Evolutionary conservation across 352 stramenopile species (phyloP).

Genomic region (Pythium phragmiticola): DNA sequence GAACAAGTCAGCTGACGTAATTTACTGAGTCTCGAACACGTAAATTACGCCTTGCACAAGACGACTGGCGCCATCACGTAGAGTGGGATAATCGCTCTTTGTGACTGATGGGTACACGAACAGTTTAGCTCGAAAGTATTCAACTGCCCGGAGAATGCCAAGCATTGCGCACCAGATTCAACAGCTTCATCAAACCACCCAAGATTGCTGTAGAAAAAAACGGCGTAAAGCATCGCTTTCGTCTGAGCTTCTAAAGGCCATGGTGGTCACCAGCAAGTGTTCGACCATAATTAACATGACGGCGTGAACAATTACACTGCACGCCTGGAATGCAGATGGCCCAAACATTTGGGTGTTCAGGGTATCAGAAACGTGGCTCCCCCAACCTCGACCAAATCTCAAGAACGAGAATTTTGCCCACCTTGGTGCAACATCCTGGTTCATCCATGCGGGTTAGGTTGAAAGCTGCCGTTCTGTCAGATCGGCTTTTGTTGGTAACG

Average conservation of each 20-base stretch:
- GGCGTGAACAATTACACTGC: background rate
- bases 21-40: background rate
- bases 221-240: no score
- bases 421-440: constrained; percentile 19
- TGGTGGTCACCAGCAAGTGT: no score
- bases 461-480: background rate
- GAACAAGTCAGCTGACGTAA: constrained; percentile 3
- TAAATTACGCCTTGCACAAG: constrained; percentile 1
- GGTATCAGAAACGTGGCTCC: background rate
- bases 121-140: constrained; percentile 9
- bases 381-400: background rate
- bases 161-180: background rate
- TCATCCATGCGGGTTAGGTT: constrained; percentile 16
- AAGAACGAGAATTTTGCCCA: background rate
- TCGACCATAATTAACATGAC: background rate
- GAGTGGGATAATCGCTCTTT: constrained; percentile 14
- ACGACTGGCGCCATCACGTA: constrained; percentile 20
- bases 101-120: constrained; percentile 13
- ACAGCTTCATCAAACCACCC: background rate
- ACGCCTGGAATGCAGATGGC: constrained; percentile 1
- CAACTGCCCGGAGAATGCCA: background rate
- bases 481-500: constrained; percentile 12
- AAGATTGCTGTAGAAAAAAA: no score
- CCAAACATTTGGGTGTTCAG: constrained; percentile 5
- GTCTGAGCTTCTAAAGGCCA: no score